Conservation (phyloP, 169 alveolate species). For the Plasmodium gallinaceum region DNA sequence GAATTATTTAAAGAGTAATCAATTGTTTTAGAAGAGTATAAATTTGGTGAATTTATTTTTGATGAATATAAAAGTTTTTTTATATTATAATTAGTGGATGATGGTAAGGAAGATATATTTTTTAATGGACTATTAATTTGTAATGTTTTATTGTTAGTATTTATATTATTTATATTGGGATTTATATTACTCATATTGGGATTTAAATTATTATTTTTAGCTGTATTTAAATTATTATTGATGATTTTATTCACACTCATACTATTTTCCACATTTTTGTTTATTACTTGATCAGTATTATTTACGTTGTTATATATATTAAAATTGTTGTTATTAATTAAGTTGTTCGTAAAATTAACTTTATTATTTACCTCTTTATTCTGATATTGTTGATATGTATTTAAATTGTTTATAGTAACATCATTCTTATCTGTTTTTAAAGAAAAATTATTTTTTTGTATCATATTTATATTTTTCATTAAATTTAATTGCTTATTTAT, state of each 20-base stretch:
- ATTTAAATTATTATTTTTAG: background rate
- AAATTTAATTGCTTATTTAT: constrained; percentile 23
- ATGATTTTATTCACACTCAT: constrained; percentile 11
- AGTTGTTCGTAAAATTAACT: background rate
- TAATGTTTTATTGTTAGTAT: constrained; percentile 14
- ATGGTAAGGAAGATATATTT: background rate
- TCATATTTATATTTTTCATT: constrained; percentile 30
- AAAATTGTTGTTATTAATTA: constrained; percentile 2
- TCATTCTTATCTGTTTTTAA: constrained; percentile 23
- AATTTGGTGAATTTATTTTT: background rate
- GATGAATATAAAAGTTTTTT: constrained; percentile 6
- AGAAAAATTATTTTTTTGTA: constrained; percentile 12
- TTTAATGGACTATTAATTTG: background rate
- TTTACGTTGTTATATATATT: constrained; percentile 4
- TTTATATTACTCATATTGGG: background rate
- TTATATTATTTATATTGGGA: constrained; percentile 6
- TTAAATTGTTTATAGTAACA: constrained; percentile 12
- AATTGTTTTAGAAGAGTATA: background rate
- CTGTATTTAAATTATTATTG: constrained; percentile 8
- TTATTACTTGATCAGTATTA: background rate
- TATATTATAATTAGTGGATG: constrained; percentile 17
- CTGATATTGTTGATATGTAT: constrained; percentile 26
- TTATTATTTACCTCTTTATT: constrained; percentile 27
- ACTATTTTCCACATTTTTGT: constrained; percentile 12
- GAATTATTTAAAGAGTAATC: constrained; percentile 6